Evolutionary conservation across 2,329 filamentous ascomycete genomes (phyloP).

Genomic region (Colletotrichum horii): DNA sequence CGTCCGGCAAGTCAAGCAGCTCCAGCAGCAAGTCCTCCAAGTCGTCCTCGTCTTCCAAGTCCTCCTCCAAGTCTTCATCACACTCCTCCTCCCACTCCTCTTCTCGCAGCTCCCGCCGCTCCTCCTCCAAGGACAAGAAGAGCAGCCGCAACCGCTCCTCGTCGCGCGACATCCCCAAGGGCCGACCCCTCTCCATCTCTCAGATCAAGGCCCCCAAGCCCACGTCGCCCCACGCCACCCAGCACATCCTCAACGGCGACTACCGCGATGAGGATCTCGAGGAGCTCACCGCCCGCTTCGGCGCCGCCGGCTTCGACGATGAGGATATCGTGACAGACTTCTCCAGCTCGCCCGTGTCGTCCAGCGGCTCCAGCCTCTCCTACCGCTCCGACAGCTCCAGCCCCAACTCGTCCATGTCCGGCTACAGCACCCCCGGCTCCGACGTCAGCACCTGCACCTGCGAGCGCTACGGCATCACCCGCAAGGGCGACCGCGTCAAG

Average conservation of each 20-base stretch:
- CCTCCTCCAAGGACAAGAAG: conserved; percentile 40
- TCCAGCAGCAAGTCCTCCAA: conserved; percentile 28
- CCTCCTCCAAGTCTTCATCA: conserved; percentile 45
- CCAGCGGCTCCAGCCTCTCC: conserved; percentile 73
- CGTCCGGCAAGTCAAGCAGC: conserved; percentile 42
- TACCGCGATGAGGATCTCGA: conserved; percentile 78
- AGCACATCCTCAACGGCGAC: conserved; percentile 82
- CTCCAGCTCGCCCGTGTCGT: conserved; percentile 65
- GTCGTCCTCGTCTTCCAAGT: conserved; percentile 39
- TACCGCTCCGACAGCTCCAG: conserved; percentile 77
- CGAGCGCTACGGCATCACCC: conserved; percentile 95
- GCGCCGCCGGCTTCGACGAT: conserved; percentile 62
- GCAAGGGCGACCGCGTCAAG: conserved; percentile 90
- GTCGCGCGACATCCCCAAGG: conserved; percentile 78
- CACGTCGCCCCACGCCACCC: conserved; percentile 84
- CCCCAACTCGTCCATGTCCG: conserved; percentile 74
- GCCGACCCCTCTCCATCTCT: conserved; percentile 84
- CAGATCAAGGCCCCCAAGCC: conserved; percentile 93
- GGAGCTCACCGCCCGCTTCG: conserved; percentile 79
- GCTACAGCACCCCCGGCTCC: conserved; percentile 80
- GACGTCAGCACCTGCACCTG: conserved; percentile 85
- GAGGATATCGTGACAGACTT: conserved; percentile 62
- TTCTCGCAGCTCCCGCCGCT: conserved; percentile 38
- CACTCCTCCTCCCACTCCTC: conserved; percentile 53
- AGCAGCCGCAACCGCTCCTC: conserved; percentile 53